phyloP scores from a whole-genome alignment of 495 filamentous ascomycete genomes.

The Chaetomium fimeti region DNA sequence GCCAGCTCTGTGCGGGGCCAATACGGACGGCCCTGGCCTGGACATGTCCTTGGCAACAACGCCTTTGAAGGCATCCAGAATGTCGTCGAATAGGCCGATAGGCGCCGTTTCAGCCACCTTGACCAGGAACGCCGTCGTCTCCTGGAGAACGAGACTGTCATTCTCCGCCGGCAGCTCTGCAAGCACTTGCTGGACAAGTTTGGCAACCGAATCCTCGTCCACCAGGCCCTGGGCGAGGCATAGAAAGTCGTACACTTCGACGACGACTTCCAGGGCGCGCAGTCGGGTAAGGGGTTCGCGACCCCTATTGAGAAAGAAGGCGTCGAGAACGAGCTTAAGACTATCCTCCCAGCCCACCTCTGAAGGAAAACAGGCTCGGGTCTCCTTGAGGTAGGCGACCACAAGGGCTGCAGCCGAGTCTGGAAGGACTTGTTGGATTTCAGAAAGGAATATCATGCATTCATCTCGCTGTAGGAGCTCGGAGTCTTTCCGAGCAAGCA shows the following conservation, averaged over 20 bases:
- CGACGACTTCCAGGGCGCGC: conserved; percentile 63
- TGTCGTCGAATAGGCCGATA: conserved; percentile 50
- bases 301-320: conserved; percentile 62
- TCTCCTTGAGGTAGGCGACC: conserved; percentile 58
- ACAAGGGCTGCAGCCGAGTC: conserved; percentile 58
- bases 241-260: conserved; percentile 63
- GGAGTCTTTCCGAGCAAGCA: conserved; percentile 36
- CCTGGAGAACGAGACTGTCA: conserved; percentile 53
- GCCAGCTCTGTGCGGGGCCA: conserved; percentile 31
- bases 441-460: conserved; percentile 67
- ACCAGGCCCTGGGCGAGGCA: conserved; percentile 53
- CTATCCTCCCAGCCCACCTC: conserved; percentile 65
- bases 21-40: conserved; percentile 36
- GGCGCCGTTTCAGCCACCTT: conserved; percentile 51
- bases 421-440: conserved; percentile 55
- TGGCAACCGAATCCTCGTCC: conserved; percentile 44
- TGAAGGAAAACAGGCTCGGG: conserved; percentile 68
- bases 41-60: conserved; percentile 44
- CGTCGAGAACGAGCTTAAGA: conserved; percentile 58
- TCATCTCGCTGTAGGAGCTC: conserved; percentile 59
- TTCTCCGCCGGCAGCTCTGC: conserved; percentile 54
- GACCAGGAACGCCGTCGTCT: conserved; percentile 50
- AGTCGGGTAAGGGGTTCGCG: conserved; percentile 67
- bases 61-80: conserved; percentile 49
- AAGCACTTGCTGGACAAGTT: conserved; percentile 48